These are phyloP conservation scores for Celoporthe dispersa DNA, from an alignment of 2,329 filamentous ascomycete species.

Conservation along the genomic window DNA sequence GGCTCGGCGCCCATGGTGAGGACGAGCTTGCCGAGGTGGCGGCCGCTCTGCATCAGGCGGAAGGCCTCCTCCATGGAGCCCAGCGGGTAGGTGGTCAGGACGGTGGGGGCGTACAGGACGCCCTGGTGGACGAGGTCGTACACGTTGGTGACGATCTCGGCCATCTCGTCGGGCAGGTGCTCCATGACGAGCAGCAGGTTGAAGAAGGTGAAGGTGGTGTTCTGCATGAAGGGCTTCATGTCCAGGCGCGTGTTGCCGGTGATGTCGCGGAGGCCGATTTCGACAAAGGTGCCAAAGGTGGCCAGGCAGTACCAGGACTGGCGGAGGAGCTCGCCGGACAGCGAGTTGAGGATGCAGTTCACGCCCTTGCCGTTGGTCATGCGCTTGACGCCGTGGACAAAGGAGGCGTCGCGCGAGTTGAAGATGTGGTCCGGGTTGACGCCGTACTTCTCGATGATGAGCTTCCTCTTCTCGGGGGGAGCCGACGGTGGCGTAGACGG, in stretches of 20 bases:
- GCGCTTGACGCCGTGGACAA: constrained; percentile 35
- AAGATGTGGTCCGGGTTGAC: constrained; percentile 39
- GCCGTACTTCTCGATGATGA: constrained; percentile 24
- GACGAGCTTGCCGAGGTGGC: constrained; percentile 37
- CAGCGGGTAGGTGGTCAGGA: constrained; percentile 22
- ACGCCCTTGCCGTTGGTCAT: constrained; percentile 37
- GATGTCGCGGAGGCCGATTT: constrained; percentile 31
- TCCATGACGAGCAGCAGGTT: constrained; percentile 30
- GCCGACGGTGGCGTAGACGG: constrained; percentile 28
- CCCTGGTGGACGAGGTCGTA: constrained; percentile 25
- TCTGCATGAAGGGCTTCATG: constrained; percentile 36
- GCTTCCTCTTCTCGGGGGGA: constrained; percentile 20
- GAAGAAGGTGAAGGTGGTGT: constrained; percentile 39
- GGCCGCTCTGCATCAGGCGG: constrained; percentile 28
- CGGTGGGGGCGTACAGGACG: constrained; percentile 19
- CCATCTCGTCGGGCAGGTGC: constrained; percentile 25
- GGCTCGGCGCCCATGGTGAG: constrained; percentile 31
- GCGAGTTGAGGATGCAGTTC: constrained; percentile 40
- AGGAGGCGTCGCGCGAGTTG: constrained; percentile 32
- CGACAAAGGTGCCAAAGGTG: constrained; percentile 28
- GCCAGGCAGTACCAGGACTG: constrained; percentile 32
- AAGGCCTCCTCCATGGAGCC: constrained; percentile 25
- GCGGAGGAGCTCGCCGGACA: constrained; percentile 37
- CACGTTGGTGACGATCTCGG: constrained; percentile 21
- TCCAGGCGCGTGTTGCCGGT: constrained; percentile 40